Conservation (phyloP, 1,284 basidiomycete species). For the Flammula alnicola region DNA sequence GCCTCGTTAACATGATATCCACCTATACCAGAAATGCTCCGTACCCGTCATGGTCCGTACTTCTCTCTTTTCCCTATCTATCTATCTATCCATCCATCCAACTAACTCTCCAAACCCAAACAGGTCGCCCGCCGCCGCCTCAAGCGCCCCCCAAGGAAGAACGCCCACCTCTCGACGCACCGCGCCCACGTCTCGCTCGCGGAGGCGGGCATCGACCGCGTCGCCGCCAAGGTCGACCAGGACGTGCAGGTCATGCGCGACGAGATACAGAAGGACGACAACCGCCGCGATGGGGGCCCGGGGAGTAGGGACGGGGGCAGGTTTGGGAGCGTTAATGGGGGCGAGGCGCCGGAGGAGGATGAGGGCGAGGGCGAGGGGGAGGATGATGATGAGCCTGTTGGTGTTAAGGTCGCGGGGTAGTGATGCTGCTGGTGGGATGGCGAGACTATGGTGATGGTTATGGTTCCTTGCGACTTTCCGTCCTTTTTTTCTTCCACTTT, state of each 20-base stretch:
- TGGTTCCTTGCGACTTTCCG: no score
- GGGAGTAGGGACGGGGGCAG: constrained; percentile 34
- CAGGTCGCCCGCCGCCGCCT: constrained; percentile 78
- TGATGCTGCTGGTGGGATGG: no score
- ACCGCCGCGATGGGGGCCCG: constrained; percentile 44
- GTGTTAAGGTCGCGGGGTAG: constrained; percentile 28
- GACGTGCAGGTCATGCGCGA: constrained; percentile 74
- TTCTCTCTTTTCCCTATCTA: background rate
- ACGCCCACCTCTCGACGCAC: constrained; percentile 66
- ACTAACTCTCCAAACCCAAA: background rate
- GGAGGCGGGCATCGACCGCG: constrained; percentile 83
- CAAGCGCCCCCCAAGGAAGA: constrained; percentile 70
- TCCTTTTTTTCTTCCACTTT: background rate
- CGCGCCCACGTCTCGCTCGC: constrained; percentile 83
- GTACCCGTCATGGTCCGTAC: constrained; percentile 83
- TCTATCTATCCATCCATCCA: background rate
- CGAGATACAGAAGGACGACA: constrained; percentile 69
- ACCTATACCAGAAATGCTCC: constrained; percentile 67
- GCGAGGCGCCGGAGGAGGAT: constrained; percentile 40
- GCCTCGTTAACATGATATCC: background rate
- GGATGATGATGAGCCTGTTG: constrained; percentile 28
- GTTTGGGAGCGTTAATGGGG: constrained; percentile 28
- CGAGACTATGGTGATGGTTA: no score
- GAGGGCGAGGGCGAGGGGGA: constrained; percentile 37
- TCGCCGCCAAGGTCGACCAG: constrained; percentile 72